Base-by-base conservation (phyloP, 768 basidiomycete species). In the Leucosporidium yakuticum region DNA sequence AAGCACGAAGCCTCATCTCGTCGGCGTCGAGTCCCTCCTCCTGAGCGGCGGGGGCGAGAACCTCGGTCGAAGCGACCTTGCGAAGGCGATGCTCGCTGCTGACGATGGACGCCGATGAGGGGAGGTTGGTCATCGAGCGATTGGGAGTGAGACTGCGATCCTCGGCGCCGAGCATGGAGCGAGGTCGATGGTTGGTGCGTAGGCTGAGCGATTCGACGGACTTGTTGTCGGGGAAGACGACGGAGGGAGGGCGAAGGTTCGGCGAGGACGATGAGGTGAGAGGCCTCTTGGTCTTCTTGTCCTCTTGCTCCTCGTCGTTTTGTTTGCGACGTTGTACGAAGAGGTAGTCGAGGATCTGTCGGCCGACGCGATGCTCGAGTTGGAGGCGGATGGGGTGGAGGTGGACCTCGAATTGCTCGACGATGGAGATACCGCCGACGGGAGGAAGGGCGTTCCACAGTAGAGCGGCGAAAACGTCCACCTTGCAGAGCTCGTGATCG, bases 391-490 rank as follows among this genome's bases (percentile, higher is more conserved):
- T 83, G 0, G 93, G 94, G 77, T 94, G 91, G 51, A 96, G 81
- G 32, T 85, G 84, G 47, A 95, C 80, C 70, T 89, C 85, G 73
- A 96, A 90, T 34, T 83, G 82, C 77, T 91, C 87, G 77, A 91
- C 88, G 70, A 96, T 90, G 2, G 87, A 85, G 71, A 98, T 96
- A 19, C 94, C 94, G 25, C 92, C 94, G 29, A 97, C 92, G 21
- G 92, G 90, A 1, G 91, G 85, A n/a, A 91, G 81, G 31, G 89
- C 84, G 5, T 83, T 85, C 93, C 92, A 95, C 64, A 86, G 84
- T 3, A 87, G 87, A 1, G 86, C 80, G 25, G 87, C 81, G 77
- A 95, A 93, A 29, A 91, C 78, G 21, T 87, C 85, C 67, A 83
- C 82, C 88, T 90, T 86, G 14, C 83, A 80, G 31, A 86, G 84